Evolutionary conservation across 805 yeast genomes (phyloP), one percentile per base, ranked within the genome.

Genomic region (Yarrowia sp.): DNA sequence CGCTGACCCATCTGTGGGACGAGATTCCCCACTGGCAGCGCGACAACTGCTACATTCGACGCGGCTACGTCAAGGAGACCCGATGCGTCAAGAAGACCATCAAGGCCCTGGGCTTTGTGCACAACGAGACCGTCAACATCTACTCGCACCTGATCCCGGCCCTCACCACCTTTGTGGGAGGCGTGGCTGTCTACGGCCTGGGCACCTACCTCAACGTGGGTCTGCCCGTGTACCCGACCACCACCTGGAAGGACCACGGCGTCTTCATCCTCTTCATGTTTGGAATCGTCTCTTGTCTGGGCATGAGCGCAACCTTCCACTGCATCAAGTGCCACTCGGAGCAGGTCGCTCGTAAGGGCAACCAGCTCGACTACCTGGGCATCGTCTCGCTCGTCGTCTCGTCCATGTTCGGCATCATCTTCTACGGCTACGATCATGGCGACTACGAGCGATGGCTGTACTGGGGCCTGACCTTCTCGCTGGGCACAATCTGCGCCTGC

Each of bases 321-420:
- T 78, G 84, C 64, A 67, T 86, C 63, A 87, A 86, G 67, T 81
- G 85, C 66, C 93, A 88, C 70, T 85, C 91, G 5, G 78, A 75
- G 42, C 65, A 71, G 13, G 82, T 85, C 2, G 73, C 82, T 33
- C 76, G 73, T 60, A 71, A 82, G 36, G 88, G 91, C 64, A 86
- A 87, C 71, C 86, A 82, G 68, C 78, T 87, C 49, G 94, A 88
- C 71, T 88, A 88, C 69, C 77, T 88, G 66, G 94, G 94, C 0
- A 88, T 88, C 61, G 84, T 87, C 29, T 74, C 85, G 13, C 76
- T 87, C 64, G 86, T 87, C 60, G 80, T 88, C 3, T 79, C 87
- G 63, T 85, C 90, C 1, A 79, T 84, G 73, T 76, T 83, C 8
- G 78, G 84, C 1, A 65, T 83, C 18, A 68, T 81, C 16, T 79